These are phyloP conservation scores for Talaromyces borbonicus DNA, from an alignment of 495 filamentous ascomycete species.

Conservation along the genomic window DNA sequence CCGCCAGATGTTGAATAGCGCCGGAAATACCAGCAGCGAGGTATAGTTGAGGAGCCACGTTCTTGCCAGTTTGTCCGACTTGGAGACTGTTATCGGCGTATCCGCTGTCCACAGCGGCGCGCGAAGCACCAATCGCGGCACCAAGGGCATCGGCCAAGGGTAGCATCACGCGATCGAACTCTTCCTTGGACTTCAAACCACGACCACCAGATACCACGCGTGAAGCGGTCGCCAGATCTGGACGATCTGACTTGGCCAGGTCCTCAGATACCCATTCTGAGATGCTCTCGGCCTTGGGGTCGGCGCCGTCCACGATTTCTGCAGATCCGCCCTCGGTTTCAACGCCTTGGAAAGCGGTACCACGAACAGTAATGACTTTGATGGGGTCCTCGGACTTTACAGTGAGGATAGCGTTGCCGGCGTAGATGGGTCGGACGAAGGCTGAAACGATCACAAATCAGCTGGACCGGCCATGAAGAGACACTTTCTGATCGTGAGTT, in stretches of 20 bases:
- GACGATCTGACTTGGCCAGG: slow-evolving; percentile 83
- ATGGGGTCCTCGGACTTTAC: slow-evolving; percentile 78
- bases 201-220: slow-evolving; percentile 91
- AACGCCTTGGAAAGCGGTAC: slow-evolving; percentile 67
- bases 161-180: slow-evolving; percentile 85
- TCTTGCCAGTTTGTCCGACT: slow-evolving; percentile 97
- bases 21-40: slow-evolving; percentile 92
- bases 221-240: slow-evolving; percentile 81
- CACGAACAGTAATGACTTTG: slow-evolving; percentile 86
- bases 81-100: slow-evolving; percentile 99
- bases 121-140: slow-evolving; percentile 86
- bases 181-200: slow-evolving; percentile 92
- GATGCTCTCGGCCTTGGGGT: slow-evolving; percentile 52
- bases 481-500: background rate
- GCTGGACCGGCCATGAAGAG: too few species aligned
- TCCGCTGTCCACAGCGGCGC: slow-evolving; percentile 92
- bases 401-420: slow-evolving; percentile 95
- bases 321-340: slow-evolving; percentile 42
- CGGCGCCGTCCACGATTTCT: slow-evolving; percentile 34
- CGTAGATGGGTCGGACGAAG: slow-evolving; percentile 95
- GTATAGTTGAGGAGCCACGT: slow-evolving; percentile 92
- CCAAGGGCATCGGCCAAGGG: slow-evolving; percentile 86
- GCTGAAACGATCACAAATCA: too few species aligned
- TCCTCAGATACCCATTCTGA: slow-evolving; percentile 93
- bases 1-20: slow-evolving; percentile 95